Evolutionary conservation across 208 protist species (phyloP).

Genomic region (Balamuthia mandrillaris): DNA sequence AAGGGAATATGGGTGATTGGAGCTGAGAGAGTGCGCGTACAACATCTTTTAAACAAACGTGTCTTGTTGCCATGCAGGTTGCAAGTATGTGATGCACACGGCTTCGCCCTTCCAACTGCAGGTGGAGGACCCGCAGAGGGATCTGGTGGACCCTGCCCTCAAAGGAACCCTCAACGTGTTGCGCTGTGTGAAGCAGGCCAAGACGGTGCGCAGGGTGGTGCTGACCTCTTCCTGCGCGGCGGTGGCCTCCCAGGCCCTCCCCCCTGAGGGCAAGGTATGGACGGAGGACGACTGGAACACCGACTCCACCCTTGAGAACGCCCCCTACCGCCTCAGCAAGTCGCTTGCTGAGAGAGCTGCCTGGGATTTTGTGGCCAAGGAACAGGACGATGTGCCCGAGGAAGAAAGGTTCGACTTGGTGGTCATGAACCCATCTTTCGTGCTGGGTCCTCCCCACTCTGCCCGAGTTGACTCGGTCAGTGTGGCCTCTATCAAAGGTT

Average conservation of each 20-base stretch:
- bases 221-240: background rate
- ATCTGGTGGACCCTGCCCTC: constrained; percentile 7
- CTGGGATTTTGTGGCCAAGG: background rate
- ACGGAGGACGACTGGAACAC: constrained; percentile 38
- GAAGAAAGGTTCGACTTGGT: constrained; percentile 12
- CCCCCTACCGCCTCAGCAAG: constrained; percentile 15
- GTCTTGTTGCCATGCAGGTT: background rate
- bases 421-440: background rate
- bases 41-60: too few species aligned
- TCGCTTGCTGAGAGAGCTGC: constrained; percentile 20
- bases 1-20: too few species aligned
- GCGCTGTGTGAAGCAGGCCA: background rate
- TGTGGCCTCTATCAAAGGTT: background rate
- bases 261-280: constrained; percentile 11
- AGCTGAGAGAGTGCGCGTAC: too few species aligned
- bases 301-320: background rate
- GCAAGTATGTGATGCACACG: background rate
- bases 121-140: background rate
- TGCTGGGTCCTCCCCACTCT: background rate
- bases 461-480: background rate
- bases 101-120: background rate
- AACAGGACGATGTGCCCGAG: too few species aligned
- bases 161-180: background rate
- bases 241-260: background rate
- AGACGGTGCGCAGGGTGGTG: constrained; percentile 4